Percentiles rank a stretch among this genome's conserved stretches.
Evolutionary conservation across 2,329 filamentous ascomycete species (phyloP).

Genomic region (Monosporascus sp.): DNA sequence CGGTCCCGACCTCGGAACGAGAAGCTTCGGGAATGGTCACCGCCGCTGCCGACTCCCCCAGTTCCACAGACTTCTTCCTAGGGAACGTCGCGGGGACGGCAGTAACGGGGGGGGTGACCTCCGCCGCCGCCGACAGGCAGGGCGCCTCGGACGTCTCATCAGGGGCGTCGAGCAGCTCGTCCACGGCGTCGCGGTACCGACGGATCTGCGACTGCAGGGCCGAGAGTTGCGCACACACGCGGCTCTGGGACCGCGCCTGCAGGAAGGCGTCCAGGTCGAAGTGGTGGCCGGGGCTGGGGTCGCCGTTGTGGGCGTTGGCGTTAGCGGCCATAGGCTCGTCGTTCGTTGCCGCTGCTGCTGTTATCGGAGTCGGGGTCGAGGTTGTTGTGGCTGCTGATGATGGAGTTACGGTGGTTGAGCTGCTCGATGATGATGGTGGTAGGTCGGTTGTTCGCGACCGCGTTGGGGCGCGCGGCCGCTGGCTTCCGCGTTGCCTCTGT

Average conservation of each 20-base stretch:
- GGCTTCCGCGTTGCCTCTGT: no score
- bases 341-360: background rate
- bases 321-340: background rate
- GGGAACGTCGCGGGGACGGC: background rate
- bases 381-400: no score
- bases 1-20: no score
- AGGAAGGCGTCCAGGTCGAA: constrained; percentile 31
- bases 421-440: no score
- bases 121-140: constrained; percentile 1
- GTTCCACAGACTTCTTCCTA: background rate
- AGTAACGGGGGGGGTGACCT: background rate
- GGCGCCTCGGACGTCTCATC: constrained; percentile 14
- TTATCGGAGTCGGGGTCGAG: background rate
- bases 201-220: constrained; percentile 43
- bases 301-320: constrained; percentile 4
- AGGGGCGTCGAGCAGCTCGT: constrained; percentile 30
- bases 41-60: background rate
- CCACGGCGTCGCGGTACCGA: constrained; percentile 41
- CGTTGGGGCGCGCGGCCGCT: no score
- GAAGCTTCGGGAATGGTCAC: no score
- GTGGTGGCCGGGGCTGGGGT: constrained; percentile 12
- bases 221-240: constrained; percentile 43
- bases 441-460: no score
- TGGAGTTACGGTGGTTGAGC: no score
- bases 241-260: constrained; percentile 39